These are phyloP conservation scores for Puccinia triticina DNA, from an alignment of 1,284 basidiomycete genomes.

Conservation along the genomic window DNA sequence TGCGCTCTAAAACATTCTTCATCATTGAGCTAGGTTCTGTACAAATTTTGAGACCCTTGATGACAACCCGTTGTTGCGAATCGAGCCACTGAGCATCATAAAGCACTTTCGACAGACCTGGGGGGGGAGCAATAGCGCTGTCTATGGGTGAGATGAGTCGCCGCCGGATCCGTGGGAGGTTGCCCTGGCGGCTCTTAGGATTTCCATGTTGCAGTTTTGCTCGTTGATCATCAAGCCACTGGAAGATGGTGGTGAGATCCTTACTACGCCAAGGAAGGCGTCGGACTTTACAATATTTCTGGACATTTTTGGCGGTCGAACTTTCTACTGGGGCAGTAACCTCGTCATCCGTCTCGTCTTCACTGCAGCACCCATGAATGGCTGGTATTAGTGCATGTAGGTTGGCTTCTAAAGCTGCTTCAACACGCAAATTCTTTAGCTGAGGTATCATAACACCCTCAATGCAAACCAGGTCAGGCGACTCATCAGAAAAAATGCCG, in stretches of 20 bases:
- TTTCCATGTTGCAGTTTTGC: neutral
- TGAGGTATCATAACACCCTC: no score
- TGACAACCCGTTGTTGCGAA: no score
- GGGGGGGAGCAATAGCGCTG: neutral
- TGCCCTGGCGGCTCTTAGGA: neutral
- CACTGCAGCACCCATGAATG: neutral
- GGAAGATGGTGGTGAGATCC: neutral
- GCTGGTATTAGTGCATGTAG: neutral
- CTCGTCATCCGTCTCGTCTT: neutral
- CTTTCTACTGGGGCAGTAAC: neutral
- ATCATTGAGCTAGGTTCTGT: no score
- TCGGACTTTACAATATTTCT: neutral
- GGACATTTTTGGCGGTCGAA: neutral
- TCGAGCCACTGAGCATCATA: neutral
- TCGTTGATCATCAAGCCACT: neutral
- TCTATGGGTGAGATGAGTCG: neutral
- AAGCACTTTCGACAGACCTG: neutral
- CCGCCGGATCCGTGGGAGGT: neutral
- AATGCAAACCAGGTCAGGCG: no score
- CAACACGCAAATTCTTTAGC: neutral
- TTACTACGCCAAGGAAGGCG: neutral
- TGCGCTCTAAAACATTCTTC: no score
- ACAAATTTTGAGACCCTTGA: no score
- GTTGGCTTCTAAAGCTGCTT: neutral
- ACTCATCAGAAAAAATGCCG: no score